phyloP scores from a whole-genome alignment of 1,284 basidiomycete species.

The Caloboletus inedulis region DNA sequence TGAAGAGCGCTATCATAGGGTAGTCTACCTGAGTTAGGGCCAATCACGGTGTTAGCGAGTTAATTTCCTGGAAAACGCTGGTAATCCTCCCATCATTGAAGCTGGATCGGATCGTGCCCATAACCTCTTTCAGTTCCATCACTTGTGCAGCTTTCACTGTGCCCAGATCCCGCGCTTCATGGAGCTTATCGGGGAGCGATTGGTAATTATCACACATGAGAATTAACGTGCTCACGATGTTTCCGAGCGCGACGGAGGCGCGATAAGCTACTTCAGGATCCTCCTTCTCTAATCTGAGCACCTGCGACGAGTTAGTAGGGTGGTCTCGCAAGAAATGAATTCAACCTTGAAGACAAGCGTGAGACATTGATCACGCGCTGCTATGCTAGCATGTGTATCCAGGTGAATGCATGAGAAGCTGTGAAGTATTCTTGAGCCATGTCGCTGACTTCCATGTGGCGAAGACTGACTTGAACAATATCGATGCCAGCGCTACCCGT shows the following conservation, averaged over 20 bases:
- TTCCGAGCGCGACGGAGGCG: slow-evolving; percentile 83
- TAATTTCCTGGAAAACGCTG: slow-evolving; percentile 50
- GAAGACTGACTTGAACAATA: slow-evolving; percentile 73
- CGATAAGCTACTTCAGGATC: slow-evolving; percentile 89
- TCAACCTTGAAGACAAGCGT: slow-evolving; percentile 48
- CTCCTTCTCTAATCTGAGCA: slow-evolving; percentile 61
- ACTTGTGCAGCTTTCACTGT: slow-evolving; percentile 34
- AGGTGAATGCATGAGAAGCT: slow-evolving; percentile 65
- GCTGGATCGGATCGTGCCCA: slow-evolving; percentile 39
- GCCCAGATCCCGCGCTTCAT: slow-evolving; percentile 42
- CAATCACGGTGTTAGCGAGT: slow-evolving; percentile 25
- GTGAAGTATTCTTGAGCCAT: slow-evolving; percentile 8
- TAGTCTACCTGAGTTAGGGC: background rate
- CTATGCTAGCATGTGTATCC: slow-evolving; percentile 38
- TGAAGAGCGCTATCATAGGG: background rate
- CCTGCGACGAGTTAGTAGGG: slow-evolving; percentile 38
- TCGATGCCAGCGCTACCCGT: slow-evolving; percentile 70
- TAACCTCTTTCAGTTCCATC: slow-evolving; percentile 39
- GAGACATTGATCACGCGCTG: slow-evolving; percentile 39
- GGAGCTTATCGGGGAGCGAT: slow-evolving; percentile 38
- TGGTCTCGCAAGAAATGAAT: slow-evolving; percentile 9
- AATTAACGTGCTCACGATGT: slow-evolving; percentile 57
- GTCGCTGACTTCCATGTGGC: background rate
- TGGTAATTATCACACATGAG: background rate
- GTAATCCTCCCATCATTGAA: slow-evolving; percentile 60